Percentiles rank a stretch among this genome's conserved stretches.
These are phyloP conservation scores for Leccinum rimulosum DNA, from an alignment of 768 basidiomycete species.

Conservation along the genomic window DNA sequence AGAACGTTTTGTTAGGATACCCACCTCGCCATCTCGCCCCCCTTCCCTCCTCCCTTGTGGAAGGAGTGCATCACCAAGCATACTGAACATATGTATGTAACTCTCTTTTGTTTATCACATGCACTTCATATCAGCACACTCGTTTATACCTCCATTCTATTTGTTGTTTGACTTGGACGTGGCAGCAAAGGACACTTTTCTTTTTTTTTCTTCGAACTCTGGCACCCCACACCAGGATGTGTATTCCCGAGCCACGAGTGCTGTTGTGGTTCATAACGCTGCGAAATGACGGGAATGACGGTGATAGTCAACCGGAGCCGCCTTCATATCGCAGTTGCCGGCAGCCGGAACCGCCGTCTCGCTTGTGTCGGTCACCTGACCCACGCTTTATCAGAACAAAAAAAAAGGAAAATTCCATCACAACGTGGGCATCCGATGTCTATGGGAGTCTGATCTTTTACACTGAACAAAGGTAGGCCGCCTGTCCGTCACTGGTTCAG, in stretches of 20 bases:
- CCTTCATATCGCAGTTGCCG: conserved; percentile 7
- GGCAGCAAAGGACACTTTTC: conserved; percentile 2
- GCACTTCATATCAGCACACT: conserved; percentile 19
- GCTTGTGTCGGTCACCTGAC: not conserved
- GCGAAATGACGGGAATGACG: not conserved
- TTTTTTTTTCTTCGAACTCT: not conserved
- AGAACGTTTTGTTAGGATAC: conserved; percentile 66
- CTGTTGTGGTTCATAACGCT: not conserved
- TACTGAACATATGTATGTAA: conserved; percentile 38
- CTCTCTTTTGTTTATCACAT: conserved; percentile 31
- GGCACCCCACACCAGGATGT: not conserved
- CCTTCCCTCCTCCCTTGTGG: not conserved
- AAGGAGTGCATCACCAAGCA: conserved; percentile 15
- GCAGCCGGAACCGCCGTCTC: conserved; percentile 6
- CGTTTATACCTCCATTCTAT: conserved; percentile 21
- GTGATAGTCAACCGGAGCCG: conserved; percentile 11
- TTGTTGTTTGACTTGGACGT: conserved; percentile 28
- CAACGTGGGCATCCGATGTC: not conserved
- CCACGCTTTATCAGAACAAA: not conserved
- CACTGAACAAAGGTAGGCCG: not conserved
- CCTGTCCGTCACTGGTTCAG: not conserved
- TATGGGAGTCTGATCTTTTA: not conserved
- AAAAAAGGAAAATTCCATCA: not conserved
- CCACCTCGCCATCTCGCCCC: conserved; percentile 5
- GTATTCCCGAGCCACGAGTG: not conserved